Evolutionary conservation across 164 flowering plant species (phyloP).

Genomic region (Cinnamomum chago): DNA sequence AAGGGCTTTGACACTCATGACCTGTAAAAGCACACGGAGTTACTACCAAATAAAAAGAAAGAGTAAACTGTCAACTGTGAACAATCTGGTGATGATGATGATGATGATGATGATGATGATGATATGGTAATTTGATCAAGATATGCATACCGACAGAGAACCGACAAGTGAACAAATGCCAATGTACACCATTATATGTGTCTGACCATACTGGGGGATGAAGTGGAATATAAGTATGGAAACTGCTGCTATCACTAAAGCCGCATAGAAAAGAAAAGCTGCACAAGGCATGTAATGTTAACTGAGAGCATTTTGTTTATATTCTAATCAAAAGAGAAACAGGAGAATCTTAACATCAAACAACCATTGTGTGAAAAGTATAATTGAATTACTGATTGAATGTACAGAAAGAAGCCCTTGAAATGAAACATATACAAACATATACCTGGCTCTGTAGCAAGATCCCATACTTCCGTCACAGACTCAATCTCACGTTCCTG

Average conservation of each 20-base stretch:
- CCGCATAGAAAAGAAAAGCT: constrained; percentile 68
- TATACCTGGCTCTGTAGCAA: constrained; percentile 90
- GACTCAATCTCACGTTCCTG: constrained; percentile 79
- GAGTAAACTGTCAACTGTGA: not conserved
- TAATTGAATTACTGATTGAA: not conserved
- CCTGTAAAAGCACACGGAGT: constrained; percentile 30
- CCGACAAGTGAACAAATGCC: constrained; percentile 82
- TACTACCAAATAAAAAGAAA: not conserved
- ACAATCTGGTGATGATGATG: not conserved
- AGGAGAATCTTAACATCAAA: not conserved
- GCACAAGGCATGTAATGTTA: constrained; percentile 22
- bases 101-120: no score
- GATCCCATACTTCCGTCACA: constrained; percentile 86
- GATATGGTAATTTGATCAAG: not conserved
- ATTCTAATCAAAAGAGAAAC: not conserved
- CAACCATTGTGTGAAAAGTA: not conserved
- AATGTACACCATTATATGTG: constrained; percentile 72
- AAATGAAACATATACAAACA: constrained; percentile 24
- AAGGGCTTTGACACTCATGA: constrained; percentile 67
- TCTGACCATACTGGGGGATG: constrained; percentile 70
- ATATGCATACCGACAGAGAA: constrained; percentile 55
- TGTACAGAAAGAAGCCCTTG: not conserved
- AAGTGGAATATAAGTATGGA: constrained; percentile 46
- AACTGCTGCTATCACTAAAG: constrained; percentile 47
- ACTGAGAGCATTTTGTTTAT: not conserved